Evolutionary conservation across 257 asterid species (phyloP).

Genomic region (Solanum gracilifrons): DNA sequence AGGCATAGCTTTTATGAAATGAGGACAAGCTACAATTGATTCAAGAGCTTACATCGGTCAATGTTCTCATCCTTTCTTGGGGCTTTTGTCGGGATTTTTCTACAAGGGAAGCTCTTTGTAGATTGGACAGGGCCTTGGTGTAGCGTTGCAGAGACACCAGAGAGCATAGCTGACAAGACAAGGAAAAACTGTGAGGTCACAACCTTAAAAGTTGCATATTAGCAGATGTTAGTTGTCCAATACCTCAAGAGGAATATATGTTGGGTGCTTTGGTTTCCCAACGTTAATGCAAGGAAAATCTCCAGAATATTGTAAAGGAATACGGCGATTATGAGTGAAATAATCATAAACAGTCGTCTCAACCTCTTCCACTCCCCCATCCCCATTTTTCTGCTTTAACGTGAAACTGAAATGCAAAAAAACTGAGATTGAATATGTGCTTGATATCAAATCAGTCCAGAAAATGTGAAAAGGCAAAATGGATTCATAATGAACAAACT

Average conservation of each 20-base stretch:
- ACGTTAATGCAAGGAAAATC: slow-evolving; percentile 54
- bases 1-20: neutral
- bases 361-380: slow-evolving; percentile 11
- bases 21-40: neutral
- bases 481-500: slow-evolving; percentile 3
- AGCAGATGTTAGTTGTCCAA: neutral
- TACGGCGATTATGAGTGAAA: slow-evolving; percentile 23
- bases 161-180: slow-evolving; percentile 32
- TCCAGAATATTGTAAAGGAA: slow-evolving; percentile 24
- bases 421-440: neutral
- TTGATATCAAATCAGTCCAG: neutral
- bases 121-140: slow-evolving; percentile 41
- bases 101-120: slow-evolving; percentile 62
- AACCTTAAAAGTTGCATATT: neutral
- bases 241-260: slow-evolving; percentile 64
- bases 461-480: neutral
- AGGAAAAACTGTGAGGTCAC: neutral
- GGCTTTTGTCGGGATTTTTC: slow-evolving; percentile 76
- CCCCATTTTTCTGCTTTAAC: slow-evolving; percentile 25
- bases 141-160: slow-evolving; percentile 69
- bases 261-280: slow-evolving; percentile 58
- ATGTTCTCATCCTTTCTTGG: slow-evolving; percentile 41
- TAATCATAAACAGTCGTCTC: slow-evolving; percentile 51
- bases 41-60: slow-evolving; percentile 26
- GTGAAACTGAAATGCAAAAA: slow-evolving; percentile 26